Evolutionary conservation across 2,329 filamentous ascomycete genomes (phyloP).

Genomic region (Alternaria gaisen): DNA sequence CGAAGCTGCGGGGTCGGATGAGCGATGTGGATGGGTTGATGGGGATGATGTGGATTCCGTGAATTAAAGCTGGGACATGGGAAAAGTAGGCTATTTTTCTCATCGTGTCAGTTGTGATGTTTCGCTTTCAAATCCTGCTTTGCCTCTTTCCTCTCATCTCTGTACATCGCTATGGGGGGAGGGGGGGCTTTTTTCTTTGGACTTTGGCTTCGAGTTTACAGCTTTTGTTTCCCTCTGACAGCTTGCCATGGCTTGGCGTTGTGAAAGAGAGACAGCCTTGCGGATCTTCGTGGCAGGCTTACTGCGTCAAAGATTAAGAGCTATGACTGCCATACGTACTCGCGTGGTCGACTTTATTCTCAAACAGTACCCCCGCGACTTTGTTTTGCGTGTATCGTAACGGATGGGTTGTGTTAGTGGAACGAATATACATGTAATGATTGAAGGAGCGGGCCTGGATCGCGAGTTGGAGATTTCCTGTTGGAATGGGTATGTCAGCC

Average conservation of each 20-base stretch:
- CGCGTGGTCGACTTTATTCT: slow-evolving; percentile 93
- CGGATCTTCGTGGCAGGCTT: not conserved
- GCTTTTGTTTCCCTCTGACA: not conserved
- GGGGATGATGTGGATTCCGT: slow-evolving; percentile 85
- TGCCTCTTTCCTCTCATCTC: no score
- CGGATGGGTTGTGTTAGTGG: slow-evolving; percentile 76
- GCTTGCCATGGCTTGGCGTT: no score
- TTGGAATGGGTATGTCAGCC: not conserved
- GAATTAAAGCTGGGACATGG: slow-evolving; percentile 68
- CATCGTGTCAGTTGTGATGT: not conserved
- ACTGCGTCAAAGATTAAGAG: slow-evolving; percentile 44
- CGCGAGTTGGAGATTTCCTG: slow-evolving; percentile 82
- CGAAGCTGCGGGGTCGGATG: slow-evolving; percentile 73
- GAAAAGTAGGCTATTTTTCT: slow-evolving; percentile 74
- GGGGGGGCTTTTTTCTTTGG: no score
- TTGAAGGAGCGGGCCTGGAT: slow-evolving; percentile 77
- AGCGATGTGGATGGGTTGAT: slow-evolving; percentile 73
- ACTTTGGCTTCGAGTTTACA: no score
- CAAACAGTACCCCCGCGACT: slow-evolving; percentile 75
- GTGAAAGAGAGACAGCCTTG: no score
- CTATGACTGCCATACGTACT: slow-evolving; percentile 75
- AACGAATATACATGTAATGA: slow-evolving; percentile 82
- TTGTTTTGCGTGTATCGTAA: slow-evolving; percentile 82
- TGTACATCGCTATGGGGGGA: no score
- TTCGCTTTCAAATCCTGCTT: not conserved